Base-by-base conservation (phyloP, 148 eudicot species). In the Hydrangea macrophylla region DNA sequence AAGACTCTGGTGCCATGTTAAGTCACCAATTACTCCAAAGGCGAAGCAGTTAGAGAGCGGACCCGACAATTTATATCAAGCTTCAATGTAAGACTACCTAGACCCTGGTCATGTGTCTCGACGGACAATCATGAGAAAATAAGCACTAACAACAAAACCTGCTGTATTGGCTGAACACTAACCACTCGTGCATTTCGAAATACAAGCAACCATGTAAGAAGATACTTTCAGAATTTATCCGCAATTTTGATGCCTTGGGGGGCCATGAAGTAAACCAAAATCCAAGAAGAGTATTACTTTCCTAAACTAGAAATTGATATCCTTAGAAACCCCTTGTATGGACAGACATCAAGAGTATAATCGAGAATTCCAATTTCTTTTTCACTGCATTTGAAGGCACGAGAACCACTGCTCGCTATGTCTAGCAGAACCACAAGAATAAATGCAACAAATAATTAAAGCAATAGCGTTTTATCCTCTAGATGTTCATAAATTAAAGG, bases 241-340 rank as follows among this genome's bases (percentile, higher is more conserved):
- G 8, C 39, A 35, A 55, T 25, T 54, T 7, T 24, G 40, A 59
- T 32, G 40, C 3, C 5, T 32, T 20, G 30, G 15, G 32, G 26
- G 23, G 53, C n/a, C 5, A 5, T 20, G 50, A 12, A 11, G 15
- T 42, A 12, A 42, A 42, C 17, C 50, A 48, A 18, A 7, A 48
- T 48, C 53, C 22, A n/a, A 48, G 22, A 48, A 48, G n/a, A 0
- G 53, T 18, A 44, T 44, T 48, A 48, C 22, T 48, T 48, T 48
- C 17, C 53, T 1, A n/a, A 48, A 48, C 53, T n/a, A 48, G 53
- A 48, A 48, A 48, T 48, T 6, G 53, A 13, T 50, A 22, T 6
- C 25, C 59, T 20, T 50, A n/a, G 28, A 48, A 53, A 66, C 30
- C 3, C 45, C 31, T 31, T 32, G 42, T 65, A 50, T 65, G 44